These are phyloP conservation scores for Auxenochlorella pyrenoidosa DNA, from an alignment of 139 green algal genomes.

Conservation along the genomic window DNA sequence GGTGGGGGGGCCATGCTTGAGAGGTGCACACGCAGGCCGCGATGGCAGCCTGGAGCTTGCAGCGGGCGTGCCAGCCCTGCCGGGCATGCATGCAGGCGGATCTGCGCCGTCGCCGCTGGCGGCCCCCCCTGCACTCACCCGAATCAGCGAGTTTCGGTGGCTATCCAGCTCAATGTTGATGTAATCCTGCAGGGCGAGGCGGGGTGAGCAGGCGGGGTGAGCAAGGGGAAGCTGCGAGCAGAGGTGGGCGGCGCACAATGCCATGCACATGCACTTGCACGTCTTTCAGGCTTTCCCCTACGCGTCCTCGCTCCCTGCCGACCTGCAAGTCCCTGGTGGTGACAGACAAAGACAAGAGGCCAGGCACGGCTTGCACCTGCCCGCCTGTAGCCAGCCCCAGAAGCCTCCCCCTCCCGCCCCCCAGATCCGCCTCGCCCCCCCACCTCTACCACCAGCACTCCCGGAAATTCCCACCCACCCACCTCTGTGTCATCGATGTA, in stretches of 20 bases:
- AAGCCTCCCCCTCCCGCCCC: too few species aligned
- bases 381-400: too few species aligned
- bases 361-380: too few species aligned
- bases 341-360: too few species aligned
- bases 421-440: too few species aligned
- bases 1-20: background rate
- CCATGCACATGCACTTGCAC: background rate
- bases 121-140: constrained; percentile 6
- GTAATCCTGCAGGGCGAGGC: constrained; percentile 70
- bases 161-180: constrained; percentile 97
- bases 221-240: too few species aligned
- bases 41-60: background rate
- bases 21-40: background rate
- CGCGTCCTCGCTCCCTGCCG: too few species aligned
- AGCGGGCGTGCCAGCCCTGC: background rate
- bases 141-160: constrained; percentile 86
- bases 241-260: background rate
- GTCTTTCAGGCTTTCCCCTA: background rate
- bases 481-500: constrained; percentile 89
- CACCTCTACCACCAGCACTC: background rate
- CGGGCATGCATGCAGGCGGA: background rate
- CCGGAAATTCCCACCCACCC: background rate
- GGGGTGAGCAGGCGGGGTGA: background rate
- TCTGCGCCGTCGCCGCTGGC: too few species aligned
- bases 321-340: too few species aligned